Percentiles rank a stretch among this genome's conserved stretches.
Evolutionary conservation across 2,329 filamentous ascomycete species (phyloP).

Genomic region (Venturiaceae sp.): DNA sequence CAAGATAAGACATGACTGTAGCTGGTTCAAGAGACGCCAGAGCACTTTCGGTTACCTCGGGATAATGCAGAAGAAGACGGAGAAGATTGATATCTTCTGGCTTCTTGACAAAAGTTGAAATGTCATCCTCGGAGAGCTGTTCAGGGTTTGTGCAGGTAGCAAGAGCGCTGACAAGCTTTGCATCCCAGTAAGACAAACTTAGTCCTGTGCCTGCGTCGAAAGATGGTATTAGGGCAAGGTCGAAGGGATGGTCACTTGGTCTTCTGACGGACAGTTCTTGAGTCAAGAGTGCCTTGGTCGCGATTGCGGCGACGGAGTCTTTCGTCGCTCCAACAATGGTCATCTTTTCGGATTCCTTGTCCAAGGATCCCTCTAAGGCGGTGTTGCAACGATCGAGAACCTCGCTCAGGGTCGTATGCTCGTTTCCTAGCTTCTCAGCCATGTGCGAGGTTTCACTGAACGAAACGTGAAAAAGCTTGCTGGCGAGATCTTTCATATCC

Average conservation of each 20-base stretch:
- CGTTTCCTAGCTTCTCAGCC: constrained; percentile 42
- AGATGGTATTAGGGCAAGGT: constrained; percentile 15
- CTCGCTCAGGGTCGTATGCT: constrained; percentile 54
- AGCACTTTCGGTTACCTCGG: constrained; percentile 17
- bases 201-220: constrained; percentile 21
- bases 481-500: constrained; percentile 56
- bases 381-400: constrained; percentile 45
- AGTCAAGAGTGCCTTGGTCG: constrained; percentile 16
- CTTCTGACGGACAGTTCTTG: constrained; percentile 20
- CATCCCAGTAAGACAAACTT: constrained; percentile 21
- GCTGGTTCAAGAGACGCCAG: constrained; percentile 20
- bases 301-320: constrained; percentile 12
- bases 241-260: constrained; percentile 17
- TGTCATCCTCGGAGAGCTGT: constrained; percentile 14
- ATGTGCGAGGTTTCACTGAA: constrained; percentile 56
- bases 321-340: constrained; percentile 12
- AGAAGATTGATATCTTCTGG: constrained; percentile 19
- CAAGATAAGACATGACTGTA: constrained; percentile 19
- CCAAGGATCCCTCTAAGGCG: constrained; percentile 12
- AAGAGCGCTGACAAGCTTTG: constrained; percentile 15
- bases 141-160: constrained; percentile 4
- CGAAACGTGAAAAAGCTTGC: constrained; percentile 64
- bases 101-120: constrained; percentile 16
- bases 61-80: constrained; percentile 20
- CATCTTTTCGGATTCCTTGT: constrained; percentile 15